Evolutionary conservation across 2,329 filamentous ascomycete genomes (phyloP).

Genomic region (Pseudocercospora fijiensis): DNA sequence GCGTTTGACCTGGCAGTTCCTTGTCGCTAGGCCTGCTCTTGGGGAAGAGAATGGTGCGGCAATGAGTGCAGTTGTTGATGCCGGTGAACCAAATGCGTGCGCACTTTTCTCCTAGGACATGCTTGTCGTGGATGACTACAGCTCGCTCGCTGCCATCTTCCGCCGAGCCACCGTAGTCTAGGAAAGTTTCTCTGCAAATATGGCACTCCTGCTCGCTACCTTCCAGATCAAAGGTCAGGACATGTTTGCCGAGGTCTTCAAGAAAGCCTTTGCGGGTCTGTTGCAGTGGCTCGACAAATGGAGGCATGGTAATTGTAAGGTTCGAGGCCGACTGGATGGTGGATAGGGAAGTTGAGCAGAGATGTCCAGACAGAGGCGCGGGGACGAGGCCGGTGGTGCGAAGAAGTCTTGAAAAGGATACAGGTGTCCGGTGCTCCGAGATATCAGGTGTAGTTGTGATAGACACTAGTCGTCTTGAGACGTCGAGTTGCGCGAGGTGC

Average conservation of each 20-base stretch:
- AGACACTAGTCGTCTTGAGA: too few species aligned
- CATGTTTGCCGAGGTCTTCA: neutral
- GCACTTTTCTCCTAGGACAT: neutral
- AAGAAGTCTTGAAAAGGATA: too few species aligned
- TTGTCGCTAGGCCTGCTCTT: neutral
- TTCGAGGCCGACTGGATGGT: too few species aligned
- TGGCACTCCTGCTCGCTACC: neutral
- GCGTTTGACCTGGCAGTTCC: neutral
- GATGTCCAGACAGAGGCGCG: too few species aligned
- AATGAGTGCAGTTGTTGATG: neutral
- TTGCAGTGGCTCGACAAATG: neutral
- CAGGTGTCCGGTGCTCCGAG: too few species aligned
- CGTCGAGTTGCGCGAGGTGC: too few species aligned
- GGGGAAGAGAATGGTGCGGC: neutral
- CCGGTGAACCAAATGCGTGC: neutral
- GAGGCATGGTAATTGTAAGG: neutral
- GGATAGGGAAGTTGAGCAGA: too few species aligned
- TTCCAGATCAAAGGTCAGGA: neutral
- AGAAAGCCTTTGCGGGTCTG: neutral
- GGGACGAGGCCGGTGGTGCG: too few species aligned
- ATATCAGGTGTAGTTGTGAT: too few species aligned
- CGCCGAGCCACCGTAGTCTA: neutral
- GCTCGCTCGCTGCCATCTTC: neutral
- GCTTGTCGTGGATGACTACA: neutral
- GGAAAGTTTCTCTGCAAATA: neutral